Percentiles rank a stretch among this genome's conserved stretches.
Evolutionary conservation across 2,329 filamentous ascomycete species (phyloP).

Genomic region (Phyllosticta paracitricarpa): DNA sequence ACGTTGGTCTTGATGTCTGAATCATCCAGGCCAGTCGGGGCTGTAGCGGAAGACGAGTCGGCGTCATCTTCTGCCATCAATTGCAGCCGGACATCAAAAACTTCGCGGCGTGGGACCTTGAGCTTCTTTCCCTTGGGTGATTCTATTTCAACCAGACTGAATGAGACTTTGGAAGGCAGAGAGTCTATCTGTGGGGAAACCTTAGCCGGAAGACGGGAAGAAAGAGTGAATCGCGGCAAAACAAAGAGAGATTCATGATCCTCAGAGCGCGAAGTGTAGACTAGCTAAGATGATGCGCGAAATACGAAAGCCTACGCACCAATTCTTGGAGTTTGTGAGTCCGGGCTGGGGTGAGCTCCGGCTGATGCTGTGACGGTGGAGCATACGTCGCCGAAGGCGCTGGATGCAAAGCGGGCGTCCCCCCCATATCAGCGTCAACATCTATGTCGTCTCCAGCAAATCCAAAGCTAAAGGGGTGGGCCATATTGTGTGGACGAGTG

Average conservation of each 20-base stretch:
- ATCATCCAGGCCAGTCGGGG: constrained; percentile 47
- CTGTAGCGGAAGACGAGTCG: constrained; percentile 31
- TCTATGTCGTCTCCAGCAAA: constrained; percentile 52
- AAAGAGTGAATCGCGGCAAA: neutral
- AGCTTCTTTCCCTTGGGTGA: constrained; percentile 48
- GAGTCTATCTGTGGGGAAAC: constrained; percentile 36
- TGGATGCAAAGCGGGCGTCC: constrained; percentile 1
- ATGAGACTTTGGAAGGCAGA: constrained; percentile 67
- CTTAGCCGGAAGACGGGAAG: neutral
- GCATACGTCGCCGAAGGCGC: neutral
- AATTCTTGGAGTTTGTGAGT: constrained; percentile 30
- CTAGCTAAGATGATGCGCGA: neutral
- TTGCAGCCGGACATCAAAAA: constrained; percentile 74
- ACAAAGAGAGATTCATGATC: neutral
- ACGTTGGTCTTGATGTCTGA: constrained; percentile 72
- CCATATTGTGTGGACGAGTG: constrained; percentile 1
- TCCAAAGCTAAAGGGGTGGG: constrained; percentile 43
- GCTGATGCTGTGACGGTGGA: neutral
- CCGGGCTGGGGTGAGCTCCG: neutral
- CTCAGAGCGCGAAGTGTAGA: neutral
- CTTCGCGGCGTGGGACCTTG: constrained; percentile 59
- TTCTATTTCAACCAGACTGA: constrained; percentile 49
- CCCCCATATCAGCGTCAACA: constrained; percentile 31
- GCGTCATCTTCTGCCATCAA: constrained; percentile 60
- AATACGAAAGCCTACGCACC: constrained; percentile 27